Evolutionary conservation across 2,329 filamentous ascomycete genomes (phyloP), one percentile per base, ranked within the genome.

Genomic region (Diplodia sapinea): DNA sequence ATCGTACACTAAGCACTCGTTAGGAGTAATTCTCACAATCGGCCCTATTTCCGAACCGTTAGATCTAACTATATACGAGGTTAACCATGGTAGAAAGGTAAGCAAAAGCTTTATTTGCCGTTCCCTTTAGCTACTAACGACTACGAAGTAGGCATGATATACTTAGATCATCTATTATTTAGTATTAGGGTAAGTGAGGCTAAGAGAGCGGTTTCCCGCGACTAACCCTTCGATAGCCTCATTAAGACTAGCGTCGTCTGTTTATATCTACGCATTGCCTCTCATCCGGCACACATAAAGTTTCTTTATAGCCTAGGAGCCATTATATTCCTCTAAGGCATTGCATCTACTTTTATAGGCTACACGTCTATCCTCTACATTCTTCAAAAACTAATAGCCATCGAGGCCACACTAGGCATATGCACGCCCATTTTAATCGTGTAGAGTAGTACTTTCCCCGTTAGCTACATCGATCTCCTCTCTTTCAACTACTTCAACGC

Each of bases 1-100:
- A 31, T 73, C 70, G 15, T 68, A 67, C 26, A 69, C 70, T 0
- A 69, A 68, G 3, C 74, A 66, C 54, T 65, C 59, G 26, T 68
- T 50, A 4, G 66, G 66, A 11, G 66, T 31, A 12, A 65, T 65
- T 8, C 66, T 61, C 13, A 68, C 61, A 11, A 68, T 50, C 8
- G 59, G 61, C 1, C 66, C 66, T 61, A 9, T 40, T 12, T 26
- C 26, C 13, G 11, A 26, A 38, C 31, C 23, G 31, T 61, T 6
- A 61, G 56, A 51, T 26, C 23, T 51, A n/a, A 51, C 49, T 26
- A 3, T 23, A 20, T 51, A 51, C 49, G 49, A 51, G 49, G 49
- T 51, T n/a, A 51, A 51, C n/a, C 49, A 51, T 51, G 49, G 49
- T 7, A 20, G 49, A 51, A 51, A 51, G n/a, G 49, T 51, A 1